phyloP scores from a whole-genome alignment of 164 flowering plant genomes.

The Tetracentron sinense region DNA sequence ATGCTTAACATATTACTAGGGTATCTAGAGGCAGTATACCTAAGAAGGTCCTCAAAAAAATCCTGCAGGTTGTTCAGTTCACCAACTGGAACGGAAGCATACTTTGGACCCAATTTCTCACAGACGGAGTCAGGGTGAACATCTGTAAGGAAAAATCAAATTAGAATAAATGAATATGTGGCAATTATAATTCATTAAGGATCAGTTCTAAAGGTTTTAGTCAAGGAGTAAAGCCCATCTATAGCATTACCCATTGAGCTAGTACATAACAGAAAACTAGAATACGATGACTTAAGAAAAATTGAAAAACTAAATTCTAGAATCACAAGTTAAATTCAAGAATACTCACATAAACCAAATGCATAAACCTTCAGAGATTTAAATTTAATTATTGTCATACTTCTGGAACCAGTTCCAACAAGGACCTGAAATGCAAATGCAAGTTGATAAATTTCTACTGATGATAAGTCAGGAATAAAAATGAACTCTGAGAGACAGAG shows the following conservation, averaged over 20 bases:
- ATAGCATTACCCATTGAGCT: background rate
- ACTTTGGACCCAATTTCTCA: constrained; percentile 76
- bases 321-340: constrained; percentile 2
- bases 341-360: constrained; percentile 87
- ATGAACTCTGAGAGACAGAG: background rate
- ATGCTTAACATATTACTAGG: background rate
- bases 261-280: background rate
- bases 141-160: constrained; percentile 36
- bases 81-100: constrained; percentile 55
- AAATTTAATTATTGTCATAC: constrained; percentile 67
- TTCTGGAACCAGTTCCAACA: constrained; percentile 91
- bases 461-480: background rate
- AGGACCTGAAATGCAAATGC: constrained; percentile 52
- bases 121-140: constrained; percentile 77
- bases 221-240: too few relatives aligned
- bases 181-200: background rate
- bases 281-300: background rate
- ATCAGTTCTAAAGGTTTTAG: background rate
- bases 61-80: constrained; percentile 57
- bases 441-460: background rate
- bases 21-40: constrained; percentile 33
- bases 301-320: background rate
- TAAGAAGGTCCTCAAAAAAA: constrained; percentile 83
- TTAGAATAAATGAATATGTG: background rate
- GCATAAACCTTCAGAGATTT: constrained; percentile 88